Evolutionary conservation across 306 rosid genomes (phyloP).

Genomic region (Lagenaria siceraria): DNA sequence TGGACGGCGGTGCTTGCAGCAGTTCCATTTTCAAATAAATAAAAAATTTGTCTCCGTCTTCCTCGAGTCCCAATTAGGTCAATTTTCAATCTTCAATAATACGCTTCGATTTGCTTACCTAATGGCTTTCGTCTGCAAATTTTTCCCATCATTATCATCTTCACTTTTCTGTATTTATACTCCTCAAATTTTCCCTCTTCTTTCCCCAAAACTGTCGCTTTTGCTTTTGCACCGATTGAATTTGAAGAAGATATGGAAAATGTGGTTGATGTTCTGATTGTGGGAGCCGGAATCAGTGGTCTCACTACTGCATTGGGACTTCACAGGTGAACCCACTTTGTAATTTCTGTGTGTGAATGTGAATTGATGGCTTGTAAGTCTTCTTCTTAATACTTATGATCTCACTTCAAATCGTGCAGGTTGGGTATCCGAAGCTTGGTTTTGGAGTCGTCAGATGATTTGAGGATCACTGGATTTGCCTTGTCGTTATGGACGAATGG

Average conservation of each 20-base stretch:
- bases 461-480: slow-evolving; percentile 58
- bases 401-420: slow-evolving; percentile 12
- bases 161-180: not conserved
- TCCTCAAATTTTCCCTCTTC: not conserved
- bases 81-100: not conserved
- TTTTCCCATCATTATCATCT: not conserved
- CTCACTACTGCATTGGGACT: slow-evolving; percentile 57
- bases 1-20: not conserved
- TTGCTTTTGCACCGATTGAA: not conserved
- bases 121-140: not conserved
- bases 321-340: slow-evolving; percentile 2
- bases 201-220: not conserved
- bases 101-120: not conserved
- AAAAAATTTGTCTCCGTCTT: not conserved
- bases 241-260: not conserved
- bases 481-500: slow-evolving; percentile 49
- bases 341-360: not conserved
- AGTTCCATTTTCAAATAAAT: not conserved
- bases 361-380: not conserved
- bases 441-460: slow-evolving; percentile 41
- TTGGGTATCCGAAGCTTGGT: slow-evolving; percentile 53
- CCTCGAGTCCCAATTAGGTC: not conserved
- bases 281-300: slow-evolving; percentile 78
- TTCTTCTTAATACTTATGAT: not conserved
- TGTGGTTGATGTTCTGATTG: slow-evolving; percentile 44